phyloP scores from a whole-genome alignment of 2,329 filamentous ascomycete genomes.

The Alternaria alternata region DNA sequence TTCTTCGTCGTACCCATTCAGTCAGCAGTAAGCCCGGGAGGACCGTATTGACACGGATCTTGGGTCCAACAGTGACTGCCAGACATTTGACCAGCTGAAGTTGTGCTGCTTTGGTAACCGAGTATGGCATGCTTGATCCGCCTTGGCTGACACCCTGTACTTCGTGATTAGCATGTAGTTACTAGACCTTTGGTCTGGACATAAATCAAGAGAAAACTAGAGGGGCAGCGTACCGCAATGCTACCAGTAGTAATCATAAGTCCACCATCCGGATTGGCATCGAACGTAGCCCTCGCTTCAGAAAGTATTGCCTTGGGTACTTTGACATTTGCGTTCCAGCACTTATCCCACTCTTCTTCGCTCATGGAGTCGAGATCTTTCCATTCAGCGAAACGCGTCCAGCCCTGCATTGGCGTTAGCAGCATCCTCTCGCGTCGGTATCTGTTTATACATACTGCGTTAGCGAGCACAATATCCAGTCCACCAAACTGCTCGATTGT shows the following conservation, averaged over 20 bases:
- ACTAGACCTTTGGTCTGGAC: background rate
- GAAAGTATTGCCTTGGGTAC: constrained; percentile 61
- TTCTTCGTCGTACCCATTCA: constrained; percentile 48
- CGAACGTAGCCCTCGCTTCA: constrained; percentile 66
- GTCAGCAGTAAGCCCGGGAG: constrained; percentile 71
- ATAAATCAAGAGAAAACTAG: background rate
- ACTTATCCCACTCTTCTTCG: constrained; percentile 72
- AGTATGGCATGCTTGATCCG: constrained; percentile 73
- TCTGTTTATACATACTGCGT: constrained; percentile 63
- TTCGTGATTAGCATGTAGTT: background rate
- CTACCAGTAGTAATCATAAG: constrained; percentile 70
- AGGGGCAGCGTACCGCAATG: constrained; percentile 58
- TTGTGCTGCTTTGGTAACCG: constrained; percentile 79
- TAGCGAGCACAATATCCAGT: constrained; percentile 80
- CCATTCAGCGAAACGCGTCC: constrained; percentile 68
- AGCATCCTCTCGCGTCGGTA: background rate
- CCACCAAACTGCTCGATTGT: constrained; percentile 69
- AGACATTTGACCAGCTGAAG: constrained; percentile 73
- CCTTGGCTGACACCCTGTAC: constrained; percentile 57
- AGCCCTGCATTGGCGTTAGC: constrained; percentile 56
- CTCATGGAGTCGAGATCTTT: constrained; percentile 65
- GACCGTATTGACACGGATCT: constrained; percentile 71
- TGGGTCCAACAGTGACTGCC: constrained; percentile 67
- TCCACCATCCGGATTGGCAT: constrained; percentile 68
- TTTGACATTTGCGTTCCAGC: constrained; percentile 69